A percentile compares a stretch with the other conserved stretches of the same genome.
Evolutionary conservation across 345 rosid species (phyloP).

Genomic region (Populus tremula): DNA sequence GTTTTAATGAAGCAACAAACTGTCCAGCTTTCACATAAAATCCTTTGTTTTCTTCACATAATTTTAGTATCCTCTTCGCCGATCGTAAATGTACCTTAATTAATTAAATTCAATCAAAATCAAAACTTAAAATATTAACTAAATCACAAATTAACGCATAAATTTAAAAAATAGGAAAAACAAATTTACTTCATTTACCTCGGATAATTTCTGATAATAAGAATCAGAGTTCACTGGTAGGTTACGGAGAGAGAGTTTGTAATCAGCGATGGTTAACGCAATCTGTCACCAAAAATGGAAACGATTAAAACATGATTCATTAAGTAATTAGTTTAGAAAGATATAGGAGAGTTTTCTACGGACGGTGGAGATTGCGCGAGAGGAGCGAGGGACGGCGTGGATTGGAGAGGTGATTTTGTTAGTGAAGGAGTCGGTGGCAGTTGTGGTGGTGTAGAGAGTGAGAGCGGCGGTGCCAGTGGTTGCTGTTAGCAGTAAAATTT

Average conservation of each 20-base stretch:
- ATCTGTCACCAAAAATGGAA: constrained; percentile 38
- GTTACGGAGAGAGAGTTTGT: constrained; percentile 50
- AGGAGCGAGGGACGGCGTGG: constrained; percentile 53
- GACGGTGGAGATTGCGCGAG: constrained; percentile 56
- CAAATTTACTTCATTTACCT: constrained; percentile 38
- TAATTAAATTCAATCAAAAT: neutral
- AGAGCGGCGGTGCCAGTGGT: constrained; percentile 44
- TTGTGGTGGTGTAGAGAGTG: constrained; percentile 12
- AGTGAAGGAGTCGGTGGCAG: neutral
- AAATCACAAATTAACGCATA: neutral
- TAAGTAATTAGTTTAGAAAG: neutral
- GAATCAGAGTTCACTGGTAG: constrained; percentile 46
- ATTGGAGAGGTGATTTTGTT: constrained; percentile 28
- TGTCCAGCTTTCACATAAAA: constrained; percentile 92
- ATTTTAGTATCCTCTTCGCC: constrained; percentile 55
- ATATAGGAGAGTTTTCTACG: neutral
- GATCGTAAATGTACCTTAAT: constrained; percentile 76
- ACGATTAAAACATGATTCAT: neutral
- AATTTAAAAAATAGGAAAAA: neutral
- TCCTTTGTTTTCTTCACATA: constrained; percentile 79
- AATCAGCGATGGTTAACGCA: constrained; percentile 58
- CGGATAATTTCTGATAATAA: constrained; percentile 45
- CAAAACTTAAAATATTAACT: neutral
- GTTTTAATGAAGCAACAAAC: constrained; percentile 71
- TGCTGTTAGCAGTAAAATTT: constrained; percentile 29